Conservation (phyloP, 2,329 filamentous ascomycete species). For the Thielaviopsis populi region DNA sequence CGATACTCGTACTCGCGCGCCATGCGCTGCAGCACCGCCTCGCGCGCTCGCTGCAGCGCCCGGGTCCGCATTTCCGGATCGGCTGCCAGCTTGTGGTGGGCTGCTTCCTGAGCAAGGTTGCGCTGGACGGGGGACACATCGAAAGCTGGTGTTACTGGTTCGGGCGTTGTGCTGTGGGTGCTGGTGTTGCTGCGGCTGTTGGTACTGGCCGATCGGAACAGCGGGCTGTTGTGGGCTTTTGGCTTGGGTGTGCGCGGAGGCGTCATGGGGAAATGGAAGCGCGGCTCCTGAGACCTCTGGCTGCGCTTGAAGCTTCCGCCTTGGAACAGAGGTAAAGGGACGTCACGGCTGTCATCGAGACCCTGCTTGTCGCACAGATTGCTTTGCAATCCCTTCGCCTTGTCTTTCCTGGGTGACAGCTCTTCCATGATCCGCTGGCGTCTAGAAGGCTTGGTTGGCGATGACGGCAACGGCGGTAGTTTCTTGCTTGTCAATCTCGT, state of each 20-base stretch:
- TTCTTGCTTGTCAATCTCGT: constrained; percentile 36
- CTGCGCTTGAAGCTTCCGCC: neutral
- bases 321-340: neutral
- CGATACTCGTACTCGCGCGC: constrained; percentile 38
- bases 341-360: neutral
- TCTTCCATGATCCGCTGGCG: neutral
- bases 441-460: constrained; percentile 18
- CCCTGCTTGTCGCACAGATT: neutral
- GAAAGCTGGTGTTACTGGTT: constrained; percentile 23
- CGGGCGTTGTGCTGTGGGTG: no score
- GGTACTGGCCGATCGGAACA: neutral
- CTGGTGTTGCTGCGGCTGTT: neutral
- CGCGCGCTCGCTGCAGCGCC: constrained; percentile 43
- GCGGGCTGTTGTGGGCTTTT: neutral
- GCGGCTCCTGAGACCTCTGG: neutral
- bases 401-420: neutral
- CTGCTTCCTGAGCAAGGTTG: constrained; percentile 40
- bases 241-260: constrained; percentile 1
- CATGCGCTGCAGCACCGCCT: constrained; percentile 44
- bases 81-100: constrained; percentile 40
- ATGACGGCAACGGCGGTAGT: constrained; percentile 24
- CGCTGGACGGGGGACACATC: constrained; percentile 44
- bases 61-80: constrained; percentile 39
- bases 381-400: neutral
- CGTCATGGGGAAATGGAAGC: constrained; percentile 2